These are phyloP conservation scores for Epichloe glyceriae DNA, from an alignment of 2,329 filamentous ascomycete genomes.

Conservation along the genomic window DNA sequence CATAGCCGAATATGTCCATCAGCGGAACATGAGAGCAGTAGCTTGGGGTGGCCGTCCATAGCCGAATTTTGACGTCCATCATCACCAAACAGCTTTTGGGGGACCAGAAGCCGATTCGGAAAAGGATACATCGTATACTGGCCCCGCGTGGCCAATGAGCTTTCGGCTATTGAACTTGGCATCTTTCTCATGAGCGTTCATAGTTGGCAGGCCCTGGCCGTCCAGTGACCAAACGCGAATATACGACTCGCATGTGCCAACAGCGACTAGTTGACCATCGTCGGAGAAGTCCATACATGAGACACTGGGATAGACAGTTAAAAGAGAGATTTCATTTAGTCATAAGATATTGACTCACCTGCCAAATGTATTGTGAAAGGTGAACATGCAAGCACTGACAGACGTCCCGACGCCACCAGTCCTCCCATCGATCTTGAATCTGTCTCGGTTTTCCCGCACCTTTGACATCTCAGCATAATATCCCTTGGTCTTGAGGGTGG, in stretches of 20 bases:
- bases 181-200: conserved; percentile 44
- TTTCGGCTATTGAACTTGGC: conserved; percentile 50
- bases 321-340: neutral
- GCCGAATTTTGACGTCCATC: conserved; percentile 27
- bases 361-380: conserved; percentile 92
- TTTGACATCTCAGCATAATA: conserved; percentile 86
- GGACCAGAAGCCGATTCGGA: conserved; percentile 53
- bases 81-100: conserved; percentile 36
- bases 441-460: conserved; percentile 81
- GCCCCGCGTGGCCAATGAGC: conserved; percentile 79
- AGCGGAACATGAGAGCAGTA: conserved; percentile 75
- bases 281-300: conserved; percentile 95
- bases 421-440: conserved; percentile 75
- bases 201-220: conserved; percentile 64
- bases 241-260: conserved; percentile 85
- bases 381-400: conserved; percentile 92
- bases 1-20: conserved; percentile 85
- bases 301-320: conserved; percentile 39
- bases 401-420: conserved; percentile 73
- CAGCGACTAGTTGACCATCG: conserved; percentile 75
- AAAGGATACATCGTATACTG: conserved; percentile 83
- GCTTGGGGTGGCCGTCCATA: conserved; percentile 48
- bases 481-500: conserved; percentile 82
- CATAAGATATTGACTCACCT: conserved; percentile 40
- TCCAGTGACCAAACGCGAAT: conserved; percentile 90